Conservation (phyloP, 805 yeast species). For the Huiozyma naganishii region DNA sequence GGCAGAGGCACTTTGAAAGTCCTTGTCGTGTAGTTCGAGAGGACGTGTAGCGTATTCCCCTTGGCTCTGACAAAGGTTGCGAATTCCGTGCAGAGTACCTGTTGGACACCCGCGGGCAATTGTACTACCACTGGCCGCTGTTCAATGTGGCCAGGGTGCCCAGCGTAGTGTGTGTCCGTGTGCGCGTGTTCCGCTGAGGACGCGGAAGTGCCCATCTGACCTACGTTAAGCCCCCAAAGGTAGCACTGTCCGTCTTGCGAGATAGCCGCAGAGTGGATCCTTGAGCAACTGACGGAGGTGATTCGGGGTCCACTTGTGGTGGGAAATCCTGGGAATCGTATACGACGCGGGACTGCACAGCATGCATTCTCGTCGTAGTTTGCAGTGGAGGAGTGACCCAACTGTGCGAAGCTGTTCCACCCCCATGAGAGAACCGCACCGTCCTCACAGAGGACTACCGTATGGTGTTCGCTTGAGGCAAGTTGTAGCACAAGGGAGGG, state of each 20-base stretch:
- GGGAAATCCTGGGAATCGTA: constrained; percentile 7
- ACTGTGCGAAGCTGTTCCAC: constrained; percentile 51
- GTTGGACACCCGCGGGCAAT: constrained; percentile 31
- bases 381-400: constrained; percentile 40
- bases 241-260: constrained; percentile 39
- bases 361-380: constrained; percentile 18
- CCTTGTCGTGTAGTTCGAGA: constrained; percentile 45
- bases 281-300: constrained; percentile 49
- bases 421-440: constrained; percentile 76
- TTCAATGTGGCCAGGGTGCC: constrained; percentile 31
- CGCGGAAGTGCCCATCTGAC: constrained; percentile 53
- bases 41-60: constrained; percentile 51
- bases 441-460: constrained; percentile 42
- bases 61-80: constrained; percentile 56
- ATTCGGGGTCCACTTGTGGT: constrained; percentile 13
- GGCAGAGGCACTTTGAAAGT: constrained; percentile 36
- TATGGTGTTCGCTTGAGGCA: constrained; percentile 56
- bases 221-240: constrained; percentile 73
- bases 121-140: constrained; percentile 12
- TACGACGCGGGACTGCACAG: constrained; percentile 18
- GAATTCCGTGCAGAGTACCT: constrained; percentile 53
- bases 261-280: constrained; percentile 52
- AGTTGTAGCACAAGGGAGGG: constrained; percentile 28
- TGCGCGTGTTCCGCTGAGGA: constrained; percentile 24
- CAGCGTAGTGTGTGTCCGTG: constrained; percentile 34